These are phyloP conservation scores for Penicillium bialowiezense DNA, from an alignment of 495 filamentous ascomycete genomes.

Conservation along the genomic window DNA sequence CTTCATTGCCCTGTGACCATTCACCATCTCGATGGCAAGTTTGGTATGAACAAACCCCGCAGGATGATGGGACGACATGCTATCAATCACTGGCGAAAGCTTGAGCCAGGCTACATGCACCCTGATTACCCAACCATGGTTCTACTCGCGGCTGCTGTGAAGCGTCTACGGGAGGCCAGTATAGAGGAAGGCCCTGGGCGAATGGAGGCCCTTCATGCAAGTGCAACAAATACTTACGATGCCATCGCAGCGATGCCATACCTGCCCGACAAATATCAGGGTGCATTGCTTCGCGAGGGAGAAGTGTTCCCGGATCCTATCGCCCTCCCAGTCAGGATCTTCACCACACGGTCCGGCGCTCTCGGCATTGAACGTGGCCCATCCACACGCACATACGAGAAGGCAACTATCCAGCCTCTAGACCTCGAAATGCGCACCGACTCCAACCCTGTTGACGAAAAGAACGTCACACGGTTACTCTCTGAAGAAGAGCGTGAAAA, in stretches of 20 bases:
- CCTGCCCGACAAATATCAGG: conserved; percentile 41
- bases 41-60: conserved; percentile 15
- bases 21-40: conserved; percentile 23
- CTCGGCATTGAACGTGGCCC: not conserved
- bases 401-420: not conserved
- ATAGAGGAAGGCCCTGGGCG: conserved; percentile 25
- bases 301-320: conserved; percentile 13
- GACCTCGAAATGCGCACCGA: not conserved
- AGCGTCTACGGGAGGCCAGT: conserved; percentile 39
- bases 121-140: conserved; percentile 56
- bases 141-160: conserved; percentile 47
- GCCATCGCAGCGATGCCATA: conserved; percentile 54
- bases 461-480: not conserved
- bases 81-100: conserved; percentile 32
- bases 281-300: conserved; percentile 29
- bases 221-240: conserved; percentile 50
- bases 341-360: conserved; percentile 8
- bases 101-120: conserved; percentile 40
- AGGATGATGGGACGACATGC: conserved; percentile 29
- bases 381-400: not conserved
- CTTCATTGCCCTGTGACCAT: conserved; percentile 25
- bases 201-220: conserved; percentile 30
- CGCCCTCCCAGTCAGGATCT: not conserved
- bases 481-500: not conserved
- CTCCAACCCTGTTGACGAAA: not conserved